Base-by-base conservation (phyloP, 2,329 filamentous ascomycete genomes). In the Neocucurbitaria cava region DNA sequence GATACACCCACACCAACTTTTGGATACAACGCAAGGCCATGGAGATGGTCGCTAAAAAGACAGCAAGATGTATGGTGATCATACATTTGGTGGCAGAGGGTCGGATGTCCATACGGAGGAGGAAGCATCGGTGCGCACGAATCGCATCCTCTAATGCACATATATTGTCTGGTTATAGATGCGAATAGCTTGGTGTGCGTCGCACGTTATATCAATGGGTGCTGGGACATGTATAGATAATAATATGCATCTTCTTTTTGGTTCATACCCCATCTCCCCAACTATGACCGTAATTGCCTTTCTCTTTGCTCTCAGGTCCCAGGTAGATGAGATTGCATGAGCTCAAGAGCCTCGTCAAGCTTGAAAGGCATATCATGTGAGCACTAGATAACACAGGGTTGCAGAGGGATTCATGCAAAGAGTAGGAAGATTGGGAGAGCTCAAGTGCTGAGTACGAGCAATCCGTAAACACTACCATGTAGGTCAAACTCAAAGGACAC, bases 1-100 rank as follows among this genome's bases (percentile, higher is more conserved):
- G 62, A 52, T 60, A 52, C 28, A 59, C 51, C 47, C 48, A 54
- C 38, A 59, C 43, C 40, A n/a, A 54, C 31, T 30, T 54, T 59
- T 54, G 52, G 52, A 50, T 33, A 42, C 26, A 31, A 35, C 9
- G 17, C n/a, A n/a, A 40, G 38, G 24, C 7, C 38, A 40, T 40
- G 38, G 38, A 6, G 21, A 40, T 35, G 31, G 28, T 4, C 5
- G 31, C 2, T 7, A 21, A 28, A 18, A 13, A 24, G 33, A 39
- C 31, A 36, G 21, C 23, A 5, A 36, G n/a, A 11, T 18, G 24
- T 30, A 9, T 28, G 7, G 17, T 24, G 18, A 11, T 15, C 26
- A 35, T 35, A 35, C 31, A 35, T 35, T 10, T 5, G 31, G 31
- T n/a, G 15, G 31, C 5, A 35, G 30, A n/a, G n/a, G n/a, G n/a